These are phyloP conservation scores for Cadophora malorum DNA, from an alignment of 2,329 filamentous ascomycete species.

Conservation along the genomic window DNA sequence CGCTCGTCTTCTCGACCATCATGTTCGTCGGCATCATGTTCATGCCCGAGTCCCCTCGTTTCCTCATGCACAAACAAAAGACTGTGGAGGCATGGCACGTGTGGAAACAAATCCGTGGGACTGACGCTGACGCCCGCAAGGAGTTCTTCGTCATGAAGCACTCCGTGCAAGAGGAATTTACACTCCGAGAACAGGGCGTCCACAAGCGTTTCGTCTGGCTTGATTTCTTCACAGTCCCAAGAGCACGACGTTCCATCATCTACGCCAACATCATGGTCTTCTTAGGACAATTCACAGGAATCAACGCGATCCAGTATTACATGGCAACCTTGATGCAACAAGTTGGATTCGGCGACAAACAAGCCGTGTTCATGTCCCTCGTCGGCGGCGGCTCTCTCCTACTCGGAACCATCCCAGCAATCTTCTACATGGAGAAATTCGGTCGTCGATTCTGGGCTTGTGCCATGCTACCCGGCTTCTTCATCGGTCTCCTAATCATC, in stretches of 20 bases:
- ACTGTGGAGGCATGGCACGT: conserved; percentile 67
- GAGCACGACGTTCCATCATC: conserved; percentile 68
- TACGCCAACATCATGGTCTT: conserved; percentile 75
- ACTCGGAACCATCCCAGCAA: conserved; percentile 70
- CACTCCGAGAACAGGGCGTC: conserved; percentile 50
- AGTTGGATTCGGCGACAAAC: conserved; percentile 67
- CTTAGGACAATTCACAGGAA: conserved; percentile 73
- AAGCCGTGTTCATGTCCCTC: conserved; percentile 76
- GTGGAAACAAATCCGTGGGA: conserved; percentile 75
- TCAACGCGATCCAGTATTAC: conserved; percentile 76
- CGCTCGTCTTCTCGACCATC: conserved; percentile 71
- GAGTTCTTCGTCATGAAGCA: conserved; percentile 77
- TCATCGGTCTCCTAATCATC: conserved; percentile 71
- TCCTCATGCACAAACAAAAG: conserved; percentile 70
- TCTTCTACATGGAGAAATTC: conserved; percentile 74
- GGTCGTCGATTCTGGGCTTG: conserved; percentile 79
- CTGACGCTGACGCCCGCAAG: conserved; percentile 62
- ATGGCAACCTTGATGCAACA: conserved; percentile 71
- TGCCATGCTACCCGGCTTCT: conserved; percentile 74
- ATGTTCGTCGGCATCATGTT: conserved; percentile 71
- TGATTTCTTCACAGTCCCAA: conserved; percentile 74
- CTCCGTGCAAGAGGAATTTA: conserved; percentile 63
- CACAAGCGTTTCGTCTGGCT: conserved; percentile 64
- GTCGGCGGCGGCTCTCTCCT: conserved; percentile 73
- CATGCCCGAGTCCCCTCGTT: conserved; percentile 73